Base-by-base conservation (phyloP, 768 basidiomycete genomes). In the Boletellus ananas region DNA sequence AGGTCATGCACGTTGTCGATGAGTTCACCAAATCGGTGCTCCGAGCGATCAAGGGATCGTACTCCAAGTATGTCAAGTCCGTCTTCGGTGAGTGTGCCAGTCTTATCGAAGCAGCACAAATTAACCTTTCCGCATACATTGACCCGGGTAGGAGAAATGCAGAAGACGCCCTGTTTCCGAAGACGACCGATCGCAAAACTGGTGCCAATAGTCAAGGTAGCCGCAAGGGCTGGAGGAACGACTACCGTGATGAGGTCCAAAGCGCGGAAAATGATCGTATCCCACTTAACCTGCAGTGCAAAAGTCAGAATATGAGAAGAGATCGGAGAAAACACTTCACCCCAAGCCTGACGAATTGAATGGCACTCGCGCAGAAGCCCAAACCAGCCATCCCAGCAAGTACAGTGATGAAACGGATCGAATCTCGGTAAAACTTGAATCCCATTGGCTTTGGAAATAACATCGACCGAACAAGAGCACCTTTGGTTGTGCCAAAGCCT, bases 51-150 rank as follows among this genome's bases (percentile, higher is more conserved):
- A 37, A 90, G 79, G 6, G 82, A 83, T 39, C 95, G 86, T 16
- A 96, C 87, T 14, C 96, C 96, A 40, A 99, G 84, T 39, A 99
- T 93, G 64, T 99, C 96, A 43, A 99, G 76, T 0, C 95, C 96
- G 56, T 99, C 96, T 69, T 99, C 96, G 1, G 96, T 99, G 20
- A 99, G 77, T 9, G 96, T 99, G 8, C 96, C 96, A 1, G 96
- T 99, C 72, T 99, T 99, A 75, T 99, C 96, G 61, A 99, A 99
- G 64, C 94, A 97, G 60, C 93, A 93, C 10, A 98, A 87, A 57
- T 98, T 97, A 71, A 98, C 76, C 72, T 96, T 94, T 10, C 96
- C 96, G 1, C 84, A 91, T 40, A 99, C 81, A 60, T 99, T 99
- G 60, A 99, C 89, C 41, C 96, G 76, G 58, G 85, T 94, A 0